phyloP scores from a whole-genome alignment of 1,139 yeast species.

The Kluyveromyces marxianus region DNA sequence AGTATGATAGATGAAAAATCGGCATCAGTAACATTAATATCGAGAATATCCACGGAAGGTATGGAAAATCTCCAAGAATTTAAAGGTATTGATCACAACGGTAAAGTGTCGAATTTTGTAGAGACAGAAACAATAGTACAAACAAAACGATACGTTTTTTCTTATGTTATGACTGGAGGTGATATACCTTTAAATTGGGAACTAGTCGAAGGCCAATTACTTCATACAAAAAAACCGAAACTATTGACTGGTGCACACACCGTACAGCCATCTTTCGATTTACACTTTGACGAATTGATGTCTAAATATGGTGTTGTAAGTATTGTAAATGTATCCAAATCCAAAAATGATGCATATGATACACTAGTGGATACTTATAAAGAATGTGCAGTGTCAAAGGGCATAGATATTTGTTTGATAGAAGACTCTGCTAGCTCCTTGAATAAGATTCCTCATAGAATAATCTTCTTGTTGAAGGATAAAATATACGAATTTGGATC shows the following conservation, averaged over 20 bases:
- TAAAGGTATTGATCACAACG: slow-evolving; percentile 61
- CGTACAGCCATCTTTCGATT: slow-evolving; percentile 54
- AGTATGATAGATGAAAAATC: slow-evolving; percentile 37
- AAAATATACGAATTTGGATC: slow-evolving; percentile 58
- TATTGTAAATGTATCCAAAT: slow-evolving; percentile 45
- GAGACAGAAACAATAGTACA: slow-evolving; percentile 61
- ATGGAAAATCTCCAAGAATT: slow-evolving; percentile 58
- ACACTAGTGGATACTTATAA: slow-evolving; percentile 34
- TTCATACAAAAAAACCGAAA: slow-evolving; percentile 44
- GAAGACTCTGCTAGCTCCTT: slow-evolving; percentile 30
- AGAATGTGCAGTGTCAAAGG: slow-evolving; percentile 26
- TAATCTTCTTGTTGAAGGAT: slow-evolving; percentile 35
- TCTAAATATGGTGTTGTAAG: slow-evolving; percentile 59
- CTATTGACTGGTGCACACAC: slow-evolving; percentile 57
- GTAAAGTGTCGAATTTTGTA: slow-evolving; percentile 56
- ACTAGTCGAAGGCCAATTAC: slow-evolving; percentile 42
- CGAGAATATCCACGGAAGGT: slow-evolving; percentile 58
- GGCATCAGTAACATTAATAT: slow-evolving; percentile 48
- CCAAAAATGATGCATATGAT: slow-evolving; percentile 35
- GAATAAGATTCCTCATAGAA: slow-evolving; percentile 36
- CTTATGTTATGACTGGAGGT: slow-evolving; percentile 56
- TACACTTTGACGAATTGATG: slow-evolving; percentile 53
- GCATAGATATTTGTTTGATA: slow-evolving; percentile 29
- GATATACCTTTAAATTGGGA: slow-evolving; percentile 65
- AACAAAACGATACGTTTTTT: slow-evolving; percentile 44